phyloP scores from a whole-genome alignment of 768 basidiomycete genomes.

The Suillus ampliporus region DNA sequence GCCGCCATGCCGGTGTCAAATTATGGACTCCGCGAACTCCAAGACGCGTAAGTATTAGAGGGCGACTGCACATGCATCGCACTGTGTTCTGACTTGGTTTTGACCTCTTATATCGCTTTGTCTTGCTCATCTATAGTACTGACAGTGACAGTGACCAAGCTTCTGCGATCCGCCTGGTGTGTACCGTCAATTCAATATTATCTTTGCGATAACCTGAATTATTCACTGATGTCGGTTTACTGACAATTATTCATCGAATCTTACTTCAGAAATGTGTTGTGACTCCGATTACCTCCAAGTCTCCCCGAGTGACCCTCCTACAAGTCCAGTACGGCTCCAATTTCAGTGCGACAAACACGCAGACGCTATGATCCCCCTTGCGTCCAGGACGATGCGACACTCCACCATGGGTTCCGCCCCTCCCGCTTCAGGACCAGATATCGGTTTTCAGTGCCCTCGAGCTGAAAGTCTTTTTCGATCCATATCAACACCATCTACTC shows the following conservation, averaged over 20 bases:
- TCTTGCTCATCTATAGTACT: not conserved
- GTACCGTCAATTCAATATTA: not conserved
- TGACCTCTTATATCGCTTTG: not conserved
- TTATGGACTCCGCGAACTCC: constrained; percentile 11
- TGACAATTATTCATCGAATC: not conserved
- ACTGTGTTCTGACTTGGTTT: not conserved
- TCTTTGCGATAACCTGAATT: not conserved
- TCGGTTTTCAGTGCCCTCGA: not conserved
- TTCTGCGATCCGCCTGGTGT: not conserved
- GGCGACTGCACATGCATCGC: not conserved
- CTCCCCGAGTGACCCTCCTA: not conserved
- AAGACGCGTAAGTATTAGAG: not conserved
- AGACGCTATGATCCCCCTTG: not conserved
- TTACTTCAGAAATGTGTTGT: not conserved
- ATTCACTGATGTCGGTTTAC: not conserved
- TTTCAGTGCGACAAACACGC: not conserved
- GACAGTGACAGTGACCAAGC: not conserved
- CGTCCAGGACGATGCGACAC: not conserved
- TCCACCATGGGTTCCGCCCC: no score
- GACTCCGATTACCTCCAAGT: not conserved
- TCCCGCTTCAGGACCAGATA: not conserved
- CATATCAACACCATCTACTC: constrained; percentile 17
- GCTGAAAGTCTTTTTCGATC: not conserved
- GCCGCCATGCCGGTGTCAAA: constrained; percentile 23
- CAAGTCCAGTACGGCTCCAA: not conserved